phyloP scores from a whole-genome alignment of 2,329 filamentous ascomycete species.

The Rhytidhysteron rufulum region DNA sequence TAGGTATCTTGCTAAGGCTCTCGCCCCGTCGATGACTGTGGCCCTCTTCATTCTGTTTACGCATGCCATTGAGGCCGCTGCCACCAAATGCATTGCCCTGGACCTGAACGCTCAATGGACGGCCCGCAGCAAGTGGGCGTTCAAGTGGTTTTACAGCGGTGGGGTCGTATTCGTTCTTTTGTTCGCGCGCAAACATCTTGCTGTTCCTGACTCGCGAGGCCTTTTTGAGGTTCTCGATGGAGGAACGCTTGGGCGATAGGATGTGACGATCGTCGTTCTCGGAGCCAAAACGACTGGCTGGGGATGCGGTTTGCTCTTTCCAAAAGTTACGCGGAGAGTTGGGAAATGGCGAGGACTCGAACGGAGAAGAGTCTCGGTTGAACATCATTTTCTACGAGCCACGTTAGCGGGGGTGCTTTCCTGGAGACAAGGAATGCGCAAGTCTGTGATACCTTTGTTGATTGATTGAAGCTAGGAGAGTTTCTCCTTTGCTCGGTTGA shows the following conservation, averaged over 20 bases:
- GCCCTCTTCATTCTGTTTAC: slow-evolving; percentile 23
- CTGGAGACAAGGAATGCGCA: slow-evolving; percentile 15
- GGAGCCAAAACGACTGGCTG: slow-evolving; percentile 54
- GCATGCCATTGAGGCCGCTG: slow-evolving; percentile 49
- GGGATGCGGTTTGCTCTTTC: slow-evolving; percentile 69
- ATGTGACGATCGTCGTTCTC: slow-evolving; percentile 65
- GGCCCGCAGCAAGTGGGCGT: slow-evolving; percentile 67
- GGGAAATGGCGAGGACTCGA: slow-evolving; percentile 73
- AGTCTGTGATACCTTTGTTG: slow-evolving; percentile 57
- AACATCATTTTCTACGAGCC: slow-evolving; percentile 60
- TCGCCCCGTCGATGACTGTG: slow-evolving; percentile 44
- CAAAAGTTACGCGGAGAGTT: slow-evolving; percentile 86
- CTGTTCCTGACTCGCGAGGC: slow-evolving; percentile 97
- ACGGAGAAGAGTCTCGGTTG: slow-evolving; percentile 73
- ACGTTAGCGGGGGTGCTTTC: slow-evolving; percentile 15
- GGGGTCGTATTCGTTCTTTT: slow-evolving; percentile 89
- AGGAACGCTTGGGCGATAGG: slow-evolving; percentile 73
- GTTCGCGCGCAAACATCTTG: slow-evolving; percentile 91
- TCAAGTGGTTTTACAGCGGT: slow-evolving; percentile 72
- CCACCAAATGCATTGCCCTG: slow-evolving; percentile 69
- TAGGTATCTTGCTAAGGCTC: slow-evolving; percentile 59
- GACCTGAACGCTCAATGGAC: slow-evolving; percentile 55
- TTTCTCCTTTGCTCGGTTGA: slow-evolving; percentile 83
- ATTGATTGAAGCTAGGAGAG: slow-evolving; percentile 84
- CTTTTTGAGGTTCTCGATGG: slow-evolving; percentile 91